Evolutionary conservation across 352 stramenopile genomes (phyloP).

Genomic region (Discostella stelligera): DNA sequence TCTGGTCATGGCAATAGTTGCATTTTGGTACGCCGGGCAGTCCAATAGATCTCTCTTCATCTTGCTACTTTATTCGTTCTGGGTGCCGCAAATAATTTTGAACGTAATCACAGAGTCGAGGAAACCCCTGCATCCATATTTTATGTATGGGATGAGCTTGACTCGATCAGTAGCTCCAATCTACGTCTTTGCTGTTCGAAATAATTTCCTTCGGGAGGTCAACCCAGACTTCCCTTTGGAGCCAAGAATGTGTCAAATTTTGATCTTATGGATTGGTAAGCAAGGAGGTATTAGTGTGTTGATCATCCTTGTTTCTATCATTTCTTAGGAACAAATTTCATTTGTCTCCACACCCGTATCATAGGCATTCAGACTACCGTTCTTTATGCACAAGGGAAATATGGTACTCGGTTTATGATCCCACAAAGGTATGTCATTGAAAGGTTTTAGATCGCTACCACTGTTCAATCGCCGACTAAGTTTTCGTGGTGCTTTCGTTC

Average conservation of each 20-base stretch:
- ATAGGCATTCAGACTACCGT: conserved; percentile 87
- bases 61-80: conserved; percentile 96
- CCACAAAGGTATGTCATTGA: conserved; percentile 74
- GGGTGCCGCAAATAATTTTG: conserved; percentile 96
- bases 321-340: background rate
- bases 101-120: conserved; percentile 92
- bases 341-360: background rate
- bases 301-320: background rate
- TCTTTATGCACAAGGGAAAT: conserved; percentile 89
- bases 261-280: conserved; percentile 87
- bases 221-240: conserved; percentile 74
- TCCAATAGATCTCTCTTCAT: conserved; percentile 88
- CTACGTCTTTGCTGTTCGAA: conserved; percentile 92
- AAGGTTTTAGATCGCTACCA: background rate
- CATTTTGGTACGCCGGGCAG: conserved; percentile 87
- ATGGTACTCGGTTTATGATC: conserved; percentile 93
- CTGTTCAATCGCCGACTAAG: background rate
- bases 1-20: conserved; percentile 87
- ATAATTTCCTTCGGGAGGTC: conserved; percentile 89
- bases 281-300: background rate
- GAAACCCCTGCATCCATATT: conserved; percentile 91
- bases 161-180: conserved; percentile 91
- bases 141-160: conserved; percentile 92
- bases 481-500: background rate
- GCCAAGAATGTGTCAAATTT: conserved; percentile 59